Evolutionary conservation across 257 asterid genomes (phyloP), one percentile per base, ranked within the genome.

Genomic region (Capsicum rhomboideum): DNA sequence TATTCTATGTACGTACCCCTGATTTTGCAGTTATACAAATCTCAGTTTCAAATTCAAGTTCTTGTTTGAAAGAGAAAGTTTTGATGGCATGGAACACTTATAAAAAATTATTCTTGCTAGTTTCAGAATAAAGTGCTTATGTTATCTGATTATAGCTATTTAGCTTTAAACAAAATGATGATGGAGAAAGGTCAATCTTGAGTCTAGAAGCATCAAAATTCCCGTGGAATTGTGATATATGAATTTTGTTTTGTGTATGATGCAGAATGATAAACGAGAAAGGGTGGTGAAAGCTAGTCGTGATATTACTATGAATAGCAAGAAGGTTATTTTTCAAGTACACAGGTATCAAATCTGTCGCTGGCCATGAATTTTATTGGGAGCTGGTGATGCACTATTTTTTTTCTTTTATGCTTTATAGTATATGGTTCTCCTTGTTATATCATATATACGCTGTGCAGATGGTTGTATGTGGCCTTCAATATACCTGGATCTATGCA

Each of bases 251-350:
- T 63, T 40, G 46, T 84, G 67, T 55, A 79, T 84, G 74, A 29
- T 74, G 83, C 90, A 96, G 99, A 94, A 96, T 84, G 99, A 96
- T 10, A 96, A 93, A 86, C 89, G 98, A 52, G 98, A 96, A 89
- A 88, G 98, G 84, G 92, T 96, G 80, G 98, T 96, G 84, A 96
- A 94, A 87, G 99, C 98, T 58, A 96, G 99, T 86, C 93, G 99
- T 16, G 99, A 96, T 83, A 82, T 95, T 82, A 96, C 99, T 23
- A 94, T 92, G 93, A 94, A 92, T 79, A 96, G 98, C 90, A 96
- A 96, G 87, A 94, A 96, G 88, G 99, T 93, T 86, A 94, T 94
- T 84, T 96, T 94, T 86, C 99, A 96, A 89, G 99, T 94, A 88
- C 98, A 94, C 84, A 94, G 98, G 99, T 96, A 90, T 86, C 84